Evolutionary conservation across 768 basidiomycete genomes (phyloP), one percentile per base, ranked within the genome.

Genomic region (Lentinula detonsa): DNA sequence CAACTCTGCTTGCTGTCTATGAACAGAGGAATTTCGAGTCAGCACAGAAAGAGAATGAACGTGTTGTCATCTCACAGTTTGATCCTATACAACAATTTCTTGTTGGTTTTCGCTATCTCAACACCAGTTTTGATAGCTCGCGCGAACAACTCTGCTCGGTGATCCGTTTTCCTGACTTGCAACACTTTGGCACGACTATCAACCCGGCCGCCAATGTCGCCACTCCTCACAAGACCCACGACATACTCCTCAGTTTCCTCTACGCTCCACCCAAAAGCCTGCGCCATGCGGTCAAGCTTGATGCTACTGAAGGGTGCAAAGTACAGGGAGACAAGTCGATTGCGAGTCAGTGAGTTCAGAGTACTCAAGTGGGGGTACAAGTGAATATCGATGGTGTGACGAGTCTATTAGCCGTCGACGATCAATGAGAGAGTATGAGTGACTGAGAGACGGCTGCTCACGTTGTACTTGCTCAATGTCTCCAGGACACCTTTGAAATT

Each of bases 171-270:
- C 73, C 86, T 89, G 21, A 92, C 90, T 67, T 85, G 81, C 55
- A 97, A 72, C 16, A 95, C 92, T 81, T 92, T 93, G 73, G 94
- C 93, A 71, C 90, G 88, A 67, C 91, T 89, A 70, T 98, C 95
- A 16, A 97, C 87, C 9, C 93, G 80, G 2, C 85, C 95, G 66
- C 88, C 82, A 63, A 98, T 91, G 51, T 83, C 79, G 1, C 91
- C 90, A 1, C 77, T 76, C 69, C 88, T 86, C 60, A 98, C 93
- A 39, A 98, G 80, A 21, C 74, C 72, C 15, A 95, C 89, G 21
- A 97, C 86, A 61, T 89, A 83, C 40, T 74, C 73, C 70, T 92
- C 87, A 64, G 60, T 56, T 6, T 55, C 54, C 5, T 28, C 53
- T 16, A 61, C 43, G 18, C 52, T 68, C 76, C 82, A 79, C 3